phyloP scores from a whole-genome alignment of 2,329 filamentous ascomycete genomes.

The Fusarium goolgardi region DNA sequence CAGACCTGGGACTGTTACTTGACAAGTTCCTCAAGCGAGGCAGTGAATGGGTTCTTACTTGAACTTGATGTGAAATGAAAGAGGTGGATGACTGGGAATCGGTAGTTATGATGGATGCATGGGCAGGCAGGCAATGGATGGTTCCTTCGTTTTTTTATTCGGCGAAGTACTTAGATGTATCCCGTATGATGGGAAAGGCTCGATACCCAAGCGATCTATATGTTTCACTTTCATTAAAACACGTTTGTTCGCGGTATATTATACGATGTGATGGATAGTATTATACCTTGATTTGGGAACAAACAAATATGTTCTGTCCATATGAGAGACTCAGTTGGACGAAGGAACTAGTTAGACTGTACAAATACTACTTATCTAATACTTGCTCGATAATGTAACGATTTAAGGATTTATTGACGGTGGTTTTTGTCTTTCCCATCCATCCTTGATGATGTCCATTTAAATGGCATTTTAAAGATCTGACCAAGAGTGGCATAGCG shows the following conservation, averaged over 20 bases:
- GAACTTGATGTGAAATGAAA: constrained; percentile 46
- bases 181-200: constrained; percentile 38
- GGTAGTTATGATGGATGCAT: constrained; percentile 25
- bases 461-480: not conserved
- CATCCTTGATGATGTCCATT: not conserved
- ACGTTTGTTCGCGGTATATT: constrained; percentile 1
- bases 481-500: constrained; percentile 7
- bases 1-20: constrained; percentile 83
- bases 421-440: not conserved
- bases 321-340: not conserved
- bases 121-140: constrained; percentile 35
- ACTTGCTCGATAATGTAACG: not conserved
- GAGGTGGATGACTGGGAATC: constrained; percentile 17
- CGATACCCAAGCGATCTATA: constrained; percentile 47
- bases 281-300: not conserved
- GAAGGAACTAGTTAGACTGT: not conserved
- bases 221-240: constrained; percentile 40
- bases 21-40: constrained; percentile 98
- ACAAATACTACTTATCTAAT: not conserved
- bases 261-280: constrained; percentile 1
- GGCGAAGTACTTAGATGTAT: constrained; percentile 39
- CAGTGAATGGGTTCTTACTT: constrained; percentile 84
- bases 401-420: no score
- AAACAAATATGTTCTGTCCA: not conserved
- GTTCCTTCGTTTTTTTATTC: constrained; percentile 38